phyloP scores from a whole-genome alignment of 176 grass and related monocot genomes.

The Microstegium vimineum region DNA sequence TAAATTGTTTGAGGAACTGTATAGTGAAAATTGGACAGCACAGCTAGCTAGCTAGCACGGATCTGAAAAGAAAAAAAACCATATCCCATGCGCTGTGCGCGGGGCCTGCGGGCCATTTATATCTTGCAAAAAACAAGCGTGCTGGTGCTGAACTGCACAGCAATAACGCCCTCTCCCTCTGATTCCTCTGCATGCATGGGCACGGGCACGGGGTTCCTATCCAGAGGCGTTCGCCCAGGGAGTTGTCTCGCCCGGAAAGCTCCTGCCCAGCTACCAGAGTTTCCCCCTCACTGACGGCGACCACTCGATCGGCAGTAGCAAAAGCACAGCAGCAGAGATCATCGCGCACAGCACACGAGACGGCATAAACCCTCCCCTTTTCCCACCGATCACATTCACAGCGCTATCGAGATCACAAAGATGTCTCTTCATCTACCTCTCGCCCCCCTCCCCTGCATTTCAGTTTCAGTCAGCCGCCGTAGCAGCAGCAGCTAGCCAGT shows the following conservation, averaged over 20 bases:
- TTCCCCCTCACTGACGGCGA: conserved; percentile 2
- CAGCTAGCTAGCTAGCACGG: not conserved
- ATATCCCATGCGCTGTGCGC: not conserved
- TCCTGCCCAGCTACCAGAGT: conserved; percentile 24
- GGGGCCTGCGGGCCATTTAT: not conserved
- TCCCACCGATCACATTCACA: not conserved
- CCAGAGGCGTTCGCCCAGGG: conserved; percentile 8
- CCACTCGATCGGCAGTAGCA: not conserved
- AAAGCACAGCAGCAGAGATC: not conserved
- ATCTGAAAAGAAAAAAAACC: not conserved
- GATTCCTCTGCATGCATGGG: conserved; percentile 8
- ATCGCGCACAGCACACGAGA: not conserved
- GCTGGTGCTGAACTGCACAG: not conserved
- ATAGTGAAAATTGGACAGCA: not conserved
- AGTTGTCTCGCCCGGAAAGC: conserved; percentile 32
- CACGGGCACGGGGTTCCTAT: conserved; percentile 24
- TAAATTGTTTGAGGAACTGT: not conserved
- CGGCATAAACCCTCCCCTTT: not conserved
- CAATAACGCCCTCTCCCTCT: not conserved
- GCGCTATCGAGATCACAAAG: not conserved
- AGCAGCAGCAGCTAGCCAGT: not conserved
- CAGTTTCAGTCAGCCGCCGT: not conserved
- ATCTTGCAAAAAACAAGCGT: not conserved
- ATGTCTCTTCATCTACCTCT: not conserved
- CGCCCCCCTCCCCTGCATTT: not conserved